phyloP scores from a whole-genome alignment of 768 basidiomycete genomes.

The Favolaschia claudopus region DNA sequence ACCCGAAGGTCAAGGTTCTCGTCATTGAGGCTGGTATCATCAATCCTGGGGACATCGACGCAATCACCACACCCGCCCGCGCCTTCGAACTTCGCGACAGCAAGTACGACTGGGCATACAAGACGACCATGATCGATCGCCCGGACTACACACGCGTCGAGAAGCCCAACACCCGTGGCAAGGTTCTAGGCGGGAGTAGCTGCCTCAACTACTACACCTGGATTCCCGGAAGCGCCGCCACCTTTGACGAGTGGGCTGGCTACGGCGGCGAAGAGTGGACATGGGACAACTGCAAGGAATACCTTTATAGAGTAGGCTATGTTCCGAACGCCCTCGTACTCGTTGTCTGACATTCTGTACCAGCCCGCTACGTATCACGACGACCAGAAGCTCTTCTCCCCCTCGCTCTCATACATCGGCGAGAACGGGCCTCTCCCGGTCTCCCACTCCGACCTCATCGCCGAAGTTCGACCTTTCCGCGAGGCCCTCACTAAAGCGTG shows the following conservation, averaged over 20 bases:
- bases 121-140: conserved; percentile 25
- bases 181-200: conserved; percentile 21
- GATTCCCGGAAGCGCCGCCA: conserved; percentile 23
- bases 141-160: conserved; percentile 23
- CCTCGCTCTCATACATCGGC: conserved; percentile 21
- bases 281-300: conserved; percentile 19
- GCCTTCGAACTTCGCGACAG: conserved; percentile 26
- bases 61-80: conserved; percentile 20
- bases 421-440: conserved; percentile 19
- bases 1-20: conserved; percentile 16
- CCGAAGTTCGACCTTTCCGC: conserved; percentile 18
- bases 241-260: conserved; percentile 20
- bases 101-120: conserved; percentile 22
- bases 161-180: conserved; percentile 25
- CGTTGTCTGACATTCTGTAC: not conserved
- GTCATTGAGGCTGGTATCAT: conserved; percentile 23
- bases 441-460: conserved; percentile 16
- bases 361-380: conserved; percentile 24
- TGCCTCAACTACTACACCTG: conserved; percentile 25
- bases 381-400: conserved; percentile 18
- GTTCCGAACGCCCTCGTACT: not conserved
- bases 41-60: conserved; percentile 21
- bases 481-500: conserved; percentile 17
- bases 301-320: conserved; percentile 17
- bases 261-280: conserved; percentile 18